Base-by-base conservation (phyloP, 1,139 yeast species). In the Kurtzmaniella quercitrusa region DNA sequence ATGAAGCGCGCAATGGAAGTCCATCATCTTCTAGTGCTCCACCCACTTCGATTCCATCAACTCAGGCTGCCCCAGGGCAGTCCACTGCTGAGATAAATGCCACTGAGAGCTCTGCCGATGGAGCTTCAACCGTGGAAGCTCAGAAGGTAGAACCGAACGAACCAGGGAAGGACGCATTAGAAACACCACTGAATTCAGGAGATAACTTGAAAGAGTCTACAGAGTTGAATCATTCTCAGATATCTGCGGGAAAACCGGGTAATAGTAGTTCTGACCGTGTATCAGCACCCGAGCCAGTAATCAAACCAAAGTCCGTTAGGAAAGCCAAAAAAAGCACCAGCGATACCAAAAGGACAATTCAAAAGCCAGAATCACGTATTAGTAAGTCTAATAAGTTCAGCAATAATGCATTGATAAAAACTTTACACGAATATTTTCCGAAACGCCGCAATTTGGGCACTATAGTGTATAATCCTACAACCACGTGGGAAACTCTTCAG, bases 361-460 rank as follows among this genome's bases (percentile, higher is more conserved):
- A 14, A 30, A 30, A 16, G 34, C 16, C 15, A 9, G 34, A 30
- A 5, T 30, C 23, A 38, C 21, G 18, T 7, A 18, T 16, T 5
- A 8, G 26, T 16, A 17, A 26, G 8, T 18, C 20, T 2, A 30
- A 18, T 3, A 38, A 16, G 7, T 36, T 36, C 21, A n/a, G 23
- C 23, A 36, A 38, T 11, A 17, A 20, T 14, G n/a, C n/a, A 4
- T 20, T 37, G 14, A 14, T 19, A 5, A 37, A 28, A 18, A 16
- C 30, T 8, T 22, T 36, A 20, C 51, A 63, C 8, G 65, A 67
- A 41, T 71, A 76, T 33, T 70, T 64, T 47, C 74, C 74, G 36
- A 68, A 74, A 11, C 65, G 85, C 37, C 69, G 62, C 36, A 74
- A 73, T 44, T 61, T 87, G 30, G 93, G 93, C 0, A 71, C 82